Evolutionary conservation across 306 rosid species (phyloP).

Genomic region (cucumber (Cucumis sativus)): Cucumber_9930_V3 NC_026660.2:20945001-20945500

Average conservation of each 20-base stretch:
- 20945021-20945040: too few species aligned
- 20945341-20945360: background rate
- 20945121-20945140: background rate
- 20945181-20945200: background rate
- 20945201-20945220: too few species aligned
- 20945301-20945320: background rate
- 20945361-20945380: background rate
- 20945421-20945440: background rate
- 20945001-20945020: too few species aligned
- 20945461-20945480: background rate
- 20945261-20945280: background rate
- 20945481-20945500: background rate
- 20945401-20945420: constrained; percentile 6
- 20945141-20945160: background rate
- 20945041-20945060: background rate
- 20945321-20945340: background rate
- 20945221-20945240: background rate
- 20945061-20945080: background rate
- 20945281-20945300: background rate
- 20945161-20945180: background rate
- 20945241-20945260: background rate
- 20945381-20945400: background rate
- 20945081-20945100: background rate
- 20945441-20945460: background rate
- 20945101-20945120: background rate